A percentile compares a stretch with the other conserved stretches of the same genome.
These are phyloP conservation scores for Moesziomyces sp. DNA, from an alignment of 1,284 basidiomycete species.

Conservation along the genomic window DNA sequence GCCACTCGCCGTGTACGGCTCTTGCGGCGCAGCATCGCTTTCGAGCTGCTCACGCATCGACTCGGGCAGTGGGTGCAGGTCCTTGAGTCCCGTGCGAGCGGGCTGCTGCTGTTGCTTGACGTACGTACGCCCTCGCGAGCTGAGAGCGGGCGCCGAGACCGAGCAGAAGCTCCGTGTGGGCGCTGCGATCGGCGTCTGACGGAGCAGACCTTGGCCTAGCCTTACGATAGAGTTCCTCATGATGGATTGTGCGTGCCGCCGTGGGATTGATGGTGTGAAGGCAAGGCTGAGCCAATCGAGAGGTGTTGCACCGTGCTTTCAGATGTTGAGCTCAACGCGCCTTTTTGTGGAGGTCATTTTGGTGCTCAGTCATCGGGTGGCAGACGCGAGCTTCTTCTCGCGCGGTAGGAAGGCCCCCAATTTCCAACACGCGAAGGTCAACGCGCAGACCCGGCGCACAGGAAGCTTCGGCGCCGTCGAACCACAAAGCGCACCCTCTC, in stretches of 20 bases:
- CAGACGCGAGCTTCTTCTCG: slow-evolving; percentile 13
- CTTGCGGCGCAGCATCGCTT: slow-evolving; percentile 18
- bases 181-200: slow-evolving; percentile 7
- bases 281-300: neutral
- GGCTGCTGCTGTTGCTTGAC: slow-evolving; percentile 23
- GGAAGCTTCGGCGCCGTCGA: slow-evolving; percentile 33
- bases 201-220: slow-evolving; percentile 10
- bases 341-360: neutral
- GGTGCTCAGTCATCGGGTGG: neutral
- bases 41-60: slow-evolving; percentile 47
- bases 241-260: neutral
- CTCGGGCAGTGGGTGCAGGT: slow-evolving; percentile 43
- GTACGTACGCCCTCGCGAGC: slow-evolving; percentile 23
- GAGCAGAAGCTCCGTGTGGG: slow-evolving; percentile 19
- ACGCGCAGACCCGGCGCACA: slow-evolving; percentile 39
- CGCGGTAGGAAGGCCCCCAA: slow-evolving; percentile 24
- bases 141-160: slow-evolving; percentile 22
- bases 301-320: neutral
- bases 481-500: slow-evolving; percentile 1
- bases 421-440: slow-evolving; percentile 27
- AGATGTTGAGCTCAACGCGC: neutral
- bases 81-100: slow-evolving; percentile 37
- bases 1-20: slow-evolving; percentile 42
- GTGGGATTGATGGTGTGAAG: neutral
- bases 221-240: slow-evolving; percentile 23